phyloP scores from a whole-genome alignment of 495 filamentous ascomycete species.

The Chaetomium fimeti region DNA sequence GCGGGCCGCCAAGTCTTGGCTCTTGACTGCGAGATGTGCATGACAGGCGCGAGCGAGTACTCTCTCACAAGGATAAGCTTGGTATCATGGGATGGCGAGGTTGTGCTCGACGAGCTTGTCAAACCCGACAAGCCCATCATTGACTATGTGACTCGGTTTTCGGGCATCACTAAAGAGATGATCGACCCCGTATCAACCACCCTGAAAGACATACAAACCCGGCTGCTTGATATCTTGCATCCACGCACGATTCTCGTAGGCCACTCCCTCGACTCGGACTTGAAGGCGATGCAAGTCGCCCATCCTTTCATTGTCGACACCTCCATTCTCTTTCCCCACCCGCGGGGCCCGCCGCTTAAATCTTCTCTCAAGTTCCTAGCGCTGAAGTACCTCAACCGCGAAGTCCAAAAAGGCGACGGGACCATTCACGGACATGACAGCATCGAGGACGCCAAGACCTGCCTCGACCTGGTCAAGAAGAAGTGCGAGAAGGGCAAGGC shows the following conservation, averaged over 20 bases:
- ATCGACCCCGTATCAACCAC: slow-evolving; percentile 79
- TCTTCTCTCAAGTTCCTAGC: slow-evolving; percentile 84
- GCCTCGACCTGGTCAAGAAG: slow-evolving; percentile 86
- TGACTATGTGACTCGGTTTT: slow-evolving; percentile 86
- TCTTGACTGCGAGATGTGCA: slow-evolving; percentile 96
- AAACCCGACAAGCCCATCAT: slow-evolving; percentile 81
- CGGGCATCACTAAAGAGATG: slow-evolving; percentile 84
- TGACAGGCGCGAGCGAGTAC: slow-evolving; percentile 68
- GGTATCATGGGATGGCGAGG: slow-evolving; percentile 77
- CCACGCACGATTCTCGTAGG: slow-evolving; percentile 80
- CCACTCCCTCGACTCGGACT: slow-evolving; percentile 88
- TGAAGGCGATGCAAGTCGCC: slow-evolving; percentile 75
- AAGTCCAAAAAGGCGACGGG: slow-evolving; percentile 75
- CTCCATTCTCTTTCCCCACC: slow-evolving; percentile 70
- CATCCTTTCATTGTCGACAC: slow-evolving; percentile 95
- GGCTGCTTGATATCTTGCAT: slow-evolving; percentile 68
- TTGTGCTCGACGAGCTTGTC: slow-evolving; percentile 84
- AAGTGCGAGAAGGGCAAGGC: slow-evolving; percentile 88
- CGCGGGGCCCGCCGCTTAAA: slow-evolving; percentile 47
- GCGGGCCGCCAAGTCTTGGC: slow-evolving; percentile 77
- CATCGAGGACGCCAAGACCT: slow-evolving; percentile 86
- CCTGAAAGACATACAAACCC: slow-evolving; percentile 75
- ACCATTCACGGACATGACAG: slow-evolving; percentile 73
- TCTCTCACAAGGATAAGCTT: slow-evolving; percentile 87
- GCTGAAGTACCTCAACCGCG: slow-evolving; percentile 73